phyloP scores from a whole-genome alignment of 2,329 filamentous ascomycete genomes.

The Curvularia hawaiiensis region DNA sequence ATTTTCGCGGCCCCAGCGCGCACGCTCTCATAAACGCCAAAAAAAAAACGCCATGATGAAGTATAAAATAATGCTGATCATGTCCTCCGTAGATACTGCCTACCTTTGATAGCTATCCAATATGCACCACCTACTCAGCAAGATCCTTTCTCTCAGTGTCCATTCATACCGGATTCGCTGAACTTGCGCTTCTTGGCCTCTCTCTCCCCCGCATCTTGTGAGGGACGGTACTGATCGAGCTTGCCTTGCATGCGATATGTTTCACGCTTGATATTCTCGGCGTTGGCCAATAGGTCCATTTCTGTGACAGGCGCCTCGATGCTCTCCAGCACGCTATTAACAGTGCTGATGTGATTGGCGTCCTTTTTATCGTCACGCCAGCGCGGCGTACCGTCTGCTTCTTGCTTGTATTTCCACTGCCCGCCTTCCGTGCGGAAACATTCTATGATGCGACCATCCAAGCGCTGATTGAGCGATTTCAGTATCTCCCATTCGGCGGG shows the following conservation, averaged over 20 bases:
- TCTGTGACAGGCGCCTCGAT: constrained; percentile 86
- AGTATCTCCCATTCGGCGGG: constrained; percentile 82
- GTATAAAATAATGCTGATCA: background rate
- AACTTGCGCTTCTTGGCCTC: constrained; percentile 45
- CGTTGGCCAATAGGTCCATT: constrained; percentile 74
- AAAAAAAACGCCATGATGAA: background rate
- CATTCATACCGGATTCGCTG: constrained; percentile 16
- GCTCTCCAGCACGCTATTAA: constrained; percentile 85
- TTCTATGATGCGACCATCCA: constrained; percentile 90
- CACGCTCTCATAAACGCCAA: background rate
- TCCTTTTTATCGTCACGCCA: constrained; percentile 93
- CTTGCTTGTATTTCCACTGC: constrained; percentile 74
- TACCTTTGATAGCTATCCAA: background rate
- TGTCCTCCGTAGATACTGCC: background rate
- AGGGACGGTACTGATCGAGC: constrained; percentile 39
- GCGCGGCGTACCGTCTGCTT: constrained; percentile 63
- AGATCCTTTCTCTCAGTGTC: background rate
- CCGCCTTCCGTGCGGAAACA: constrained; percentile 78
- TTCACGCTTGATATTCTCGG: constrained; percentile 73
- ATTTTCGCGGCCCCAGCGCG: background rate
- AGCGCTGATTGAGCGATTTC: constrained; percentile 72
- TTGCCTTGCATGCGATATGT: constrained; percentile 70
- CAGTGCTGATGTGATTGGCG: constrained; percentile 85
- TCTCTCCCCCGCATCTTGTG: constrained; percentile 26
- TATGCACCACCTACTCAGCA: background rate